Conservation (phyloP, 2,329 filamentous ascomycete species). For the Raffaelea albimanens region DNA sequence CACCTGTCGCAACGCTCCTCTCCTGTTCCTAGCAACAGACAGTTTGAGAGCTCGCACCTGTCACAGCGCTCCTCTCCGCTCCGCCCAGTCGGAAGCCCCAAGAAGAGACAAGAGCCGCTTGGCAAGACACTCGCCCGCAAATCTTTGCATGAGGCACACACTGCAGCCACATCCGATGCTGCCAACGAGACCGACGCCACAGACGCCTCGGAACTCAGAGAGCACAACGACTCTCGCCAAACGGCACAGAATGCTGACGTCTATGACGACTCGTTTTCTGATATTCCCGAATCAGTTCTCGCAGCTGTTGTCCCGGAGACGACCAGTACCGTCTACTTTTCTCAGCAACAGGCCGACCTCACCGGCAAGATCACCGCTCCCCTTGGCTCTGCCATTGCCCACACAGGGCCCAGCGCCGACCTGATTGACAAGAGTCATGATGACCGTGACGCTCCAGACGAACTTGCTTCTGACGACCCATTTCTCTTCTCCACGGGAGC, state of each 20-base stretch:
- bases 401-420: not conserved
- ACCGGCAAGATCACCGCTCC: constrained; percentile 4
- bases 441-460: no score
- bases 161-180: no score
- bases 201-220: not conserved
- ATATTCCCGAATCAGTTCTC: constrained; percentile 42
- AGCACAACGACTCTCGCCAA: not conserved
- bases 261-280: constrained; percentile 49
- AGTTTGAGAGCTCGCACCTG: not conserved
- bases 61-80: no score
- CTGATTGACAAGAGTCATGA: no score
- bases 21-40: not conserved
- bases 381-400: not conserved
- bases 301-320: constrained; percentile 34
- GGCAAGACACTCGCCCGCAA: constrained; percentile 9
- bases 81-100: not conserved
- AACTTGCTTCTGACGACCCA: no score
- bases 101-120: constrained; percentile 10
- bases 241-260: not conserved
- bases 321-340: constrained; percentile 9
- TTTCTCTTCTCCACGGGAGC: no score
- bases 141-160: constrained; percentile 5
- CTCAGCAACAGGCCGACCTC: constrained; percentile 10
- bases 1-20: no score
- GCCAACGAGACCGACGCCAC: not conserved